Evolutionary conservation across 2,329 filamentous ascomycete genomes (phyloP).

Genomic region (Trichoderma breve): DNA sequence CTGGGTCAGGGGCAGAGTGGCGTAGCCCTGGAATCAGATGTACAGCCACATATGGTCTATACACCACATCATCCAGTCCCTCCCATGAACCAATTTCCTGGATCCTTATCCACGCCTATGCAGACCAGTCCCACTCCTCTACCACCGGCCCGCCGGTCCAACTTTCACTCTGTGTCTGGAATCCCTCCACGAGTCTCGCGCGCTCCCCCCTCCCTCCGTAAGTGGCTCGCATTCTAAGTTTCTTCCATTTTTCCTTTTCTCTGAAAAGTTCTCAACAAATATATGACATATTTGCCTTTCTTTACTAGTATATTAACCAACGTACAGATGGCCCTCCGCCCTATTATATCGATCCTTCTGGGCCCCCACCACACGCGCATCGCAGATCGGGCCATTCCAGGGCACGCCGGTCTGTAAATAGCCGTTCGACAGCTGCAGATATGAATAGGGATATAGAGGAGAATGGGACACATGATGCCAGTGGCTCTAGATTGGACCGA

Average conservation of each 20-base stretch:
- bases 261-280: not conserved
- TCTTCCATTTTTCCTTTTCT: not conserved
- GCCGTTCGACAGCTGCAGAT: constrained; percentile 29
- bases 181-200: not conserved
- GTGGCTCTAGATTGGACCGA: not conserved
- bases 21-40: constrained; percentile 25
- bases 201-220: not conserved
- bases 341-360: not conserved
- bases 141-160: constrained; percentile 2
- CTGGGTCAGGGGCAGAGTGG: constrained; percentile 20
- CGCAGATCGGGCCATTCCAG: constrained; percentile 30
- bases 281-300: not conserved
- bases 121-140: constrained; percentile 16
- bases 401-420: constrained; percentile 28
- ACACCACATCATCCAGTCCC: constrained; percentile 22
- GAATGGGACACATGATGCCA: not conserved
- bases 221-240: not conserved
- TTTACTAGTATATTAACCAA: not conserved
- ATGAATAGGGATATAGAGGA: constrained; percentile 26
- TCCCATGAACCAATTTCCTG: constrained; percentile 20
- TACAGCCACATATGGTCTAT: constrained; percentile 26
- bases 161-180: not conserved
- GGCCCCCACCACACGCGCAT: constrained; percentile 23
- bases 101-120: constrained; percentile 22
- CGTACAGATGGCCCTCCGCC: not conserved